Evolutionary conservation across 345 rosid genomes (phyloP), one percentile per base, ranked within the genome.

Genomic region (Citrus unshiu): DNA sequence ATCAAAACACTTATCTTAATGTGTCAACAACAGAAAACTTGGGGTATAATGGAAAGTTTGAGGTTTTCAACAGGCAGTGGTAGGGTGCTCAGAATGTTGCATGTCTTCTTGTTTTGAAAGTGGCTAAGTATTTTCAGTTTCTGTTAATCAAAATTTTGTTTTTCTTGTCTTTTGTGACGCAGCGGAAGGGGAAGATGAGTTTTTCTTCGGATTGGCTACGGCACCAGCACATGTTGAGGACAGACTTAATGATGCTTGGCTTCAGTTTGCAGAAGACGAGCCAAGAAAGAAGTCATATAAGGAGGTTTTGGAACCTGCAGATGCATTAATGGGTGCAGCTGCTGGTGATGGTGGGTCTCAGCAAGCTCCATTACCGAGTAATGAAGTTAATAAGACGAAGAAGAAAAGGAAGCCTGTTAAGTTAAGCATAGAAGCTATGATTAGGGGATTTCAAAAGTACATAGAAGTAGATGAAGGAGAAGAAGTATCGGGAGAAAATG

Each of bases 181-280:
- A 68, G 83, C 73, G 73, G 91, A 75, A 81, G 93, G 82, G 75
- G 91, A 81, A 72, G 70, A 86, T 46, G 82, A 64, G 79, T 95
- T 95, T 85, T 93, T 95, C 95, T 95, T 92, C 82, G 99, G 99
- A 77, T 88, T 95, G 88, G 99, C 98, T 57, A 95, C 99, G 5
- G 99, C 98, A 5, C 97, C 99, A 39, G 98, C 98, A 35, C 98
- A 93, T 80, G 98, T 89, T 39, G 99, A 93, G 83, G 99, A 95
- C 85, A 84, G 82, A 82, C 95, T 95, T 32, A 18, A 92, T 75
- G 99, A 95, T 87, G 97, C 98, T 79, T 95, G 99, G 99, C 88
- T 93, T 24, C 87, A 89, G 84, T 95, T 92, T 86, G 99, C 98
- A 0, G 94, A 81, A 83, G 99, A 89, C 83, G 58, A 72, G 14